Base-by-base conservation (phyloP, 2,329 filamentous ascomycete genomes). In the Harringtonia aguacate region DNA sequence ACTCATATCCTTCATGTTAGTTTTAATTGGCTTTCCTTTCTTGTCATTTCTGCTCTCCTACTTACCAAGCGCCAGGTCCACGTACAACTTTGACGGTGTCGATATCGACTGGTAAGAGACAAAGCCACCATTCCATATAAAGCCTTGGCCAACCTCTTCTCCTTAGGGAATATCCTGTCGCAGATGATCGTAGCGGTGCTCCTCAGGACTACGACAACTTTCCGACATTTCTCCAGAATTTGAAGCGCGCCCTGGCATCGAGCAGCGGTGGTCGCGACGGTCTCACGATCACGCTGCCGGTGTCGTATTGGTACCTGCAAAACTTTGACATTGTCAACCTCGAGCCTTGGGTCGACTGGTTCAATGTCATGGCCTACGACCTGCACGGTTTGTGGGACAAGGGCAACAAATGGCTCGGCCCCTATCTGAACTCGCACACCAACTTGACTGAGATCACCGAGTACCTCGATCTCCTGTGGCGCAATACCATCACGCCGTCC, bases 301-400 rank as follows among this genome's bases (percentile, higher is more conserved):
- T 12, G 34, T 53, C 42, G 10, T 52, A 44, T 35, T 53, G 50
- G 51, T 52, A 52, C 24, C 39, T 53, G 17, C 48, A 44, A 15
- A 8, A 43, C 43, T 53, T 53, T 42, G 47, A 53, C 31, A n/a
- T 53, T 5, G 67, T n/a, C 0, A 8, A 18, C 2, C 28, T 52
- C 4, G 21, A 46, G 50, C 18, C 36, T 4, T 29, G 24, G 4
- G 43, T 53, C 1, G 44, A 47, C 36, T 52, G 44, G 43, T 50
- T 53, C 44, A 52, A 50, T 36, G 17, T 52, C 9, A 49, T 52
- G 50, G 29, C 34, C 6, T 68, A 68, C 43, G 64, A 67, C 47
- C n/a, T n/a, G n/a, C n/a, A n/a, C n/a, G n/a, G n/a, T n/a, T n/a
- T n/a, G n/a, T n/a, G n/a, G n/a, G n/a, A n/a, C n/a, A n/a, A n/a